Evolutionary conservation across 306 rosid genomes (phyloP).

Genomic region (Mucuna pruriens): DNA sequence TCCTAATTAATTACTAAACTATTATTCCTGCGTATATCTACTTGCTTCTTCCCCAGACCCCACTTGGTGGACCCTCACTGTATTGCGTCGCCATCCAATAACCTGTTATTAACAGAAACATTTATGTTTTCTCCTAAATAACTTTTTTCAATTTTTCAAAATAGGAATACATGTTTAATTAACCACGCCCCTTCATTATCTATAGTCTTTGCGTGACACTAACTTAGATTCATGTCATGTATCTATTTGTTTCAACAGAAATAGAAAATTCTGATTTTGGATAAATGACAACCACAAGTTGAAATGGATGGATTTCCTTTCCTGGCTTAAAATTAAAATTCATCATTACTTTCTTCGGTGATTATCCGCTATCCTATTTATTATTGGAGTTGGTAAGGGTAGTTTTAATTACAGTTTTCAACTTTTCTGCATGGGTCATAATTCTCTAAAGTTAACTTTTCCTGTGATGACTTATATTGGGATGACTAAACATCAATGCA

Average conservation of each 20-base stretch:
- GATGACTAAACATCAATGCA: constrained; percentile 18
- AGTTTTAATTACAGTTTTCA: constrained; percentile 10
- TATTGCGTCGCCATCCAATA: neutral
- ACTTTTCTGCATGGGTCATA: neutral
- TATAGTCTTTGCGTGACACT: neutral
- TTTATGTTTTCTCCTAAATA: neutral
- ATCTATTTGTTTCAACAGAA: neutral
- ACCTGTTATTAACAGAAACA: neutral
- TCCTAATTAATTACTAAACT: neutral
- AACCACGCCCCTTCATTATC: neutral
- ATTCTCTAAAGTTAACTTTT: constrained; percentile 17
- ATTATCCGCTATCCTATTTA: constrained; percentile 4
- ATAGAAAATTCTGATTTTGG: constrained; percentile 1
- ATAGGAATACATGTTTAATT: neutral
- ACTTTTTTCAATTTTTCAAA: neutral
- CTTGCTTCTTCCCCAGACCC: neutral
- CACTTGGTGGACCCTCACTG: neutral
- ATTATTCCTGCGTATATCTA: neutral
- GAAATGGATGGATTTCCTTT: constrained; percentile 23
- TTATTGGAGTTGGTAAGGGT: neutral
- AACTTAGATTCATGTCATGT: neutral
- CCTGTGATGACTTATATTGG: neutral
- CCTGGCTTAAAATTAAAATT: constrained; percentile 3
- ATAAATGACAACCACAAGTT: constrained; percentile 7
- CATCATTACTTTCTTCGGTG: constrained; percentile 6